Evolutionary conservation across 805 yeast genomes (phyloP).

Genomic region (Ogataea nonfermentans): DNA sequence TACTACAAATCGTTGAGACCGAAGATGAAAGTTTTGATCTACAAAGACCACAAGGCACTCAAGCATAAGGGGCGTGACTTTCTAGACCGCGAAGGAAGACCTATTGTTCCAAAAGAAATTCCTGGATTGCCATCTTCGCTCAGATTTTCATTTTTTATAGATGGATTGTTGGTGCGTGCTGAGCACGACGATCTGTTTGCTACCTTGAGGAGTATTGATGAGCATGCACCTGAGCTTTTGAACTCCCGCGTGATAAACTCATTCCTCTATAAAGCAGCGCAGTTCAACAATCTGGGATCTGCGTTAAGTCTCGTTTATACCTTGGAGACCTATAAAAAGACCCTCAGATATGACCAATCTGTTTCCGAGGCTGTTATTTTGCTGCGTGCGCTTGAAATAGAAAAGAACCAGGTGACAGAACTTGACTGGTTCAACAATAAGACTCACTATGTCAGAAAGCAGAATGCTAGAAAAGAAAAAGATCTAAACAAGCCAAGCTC

Average conservation of each 20-base stretch:
- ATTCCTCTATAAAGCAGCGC: constrained; percentile 27
- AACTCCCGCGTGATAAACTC: constrained; percentile 25
- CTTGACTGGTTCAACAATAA: constrained; percentile 20
- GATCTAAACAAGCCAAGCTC: constrained; percentile 5
- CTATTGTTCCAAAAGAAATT: constrained; percentile 24
- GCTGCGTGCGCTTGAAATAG: constrained; percentile 25
- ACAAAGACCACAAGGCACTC: constrained; percentile 25
- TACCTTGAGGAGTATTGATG: constrained; percentile 19
- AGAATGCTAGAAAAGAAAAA: constrained; percentile 4
- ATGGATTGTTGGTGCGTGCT: constrained; percentile 21
- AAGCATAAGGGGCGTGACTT: constrained; percentile 21
- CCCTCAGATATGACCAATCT: constrained; percentile 16
- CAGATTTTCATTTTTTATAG: constrained; percentile 27
- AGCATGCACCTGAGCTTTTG: constrained; percentile 19
- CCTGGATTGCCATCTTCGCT: constrained; percentile 29
- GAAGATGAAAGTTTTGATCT: constrained; percentile 25
- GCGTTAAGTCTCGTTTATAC: constrained; percentile 23
- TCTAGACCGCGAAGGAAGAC: constrained; percentile 28
- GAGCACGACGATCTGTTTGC: constrained; percentile 24
- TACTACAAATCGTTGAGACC: constrained; percentile 25
- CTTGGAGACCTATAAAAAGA: constrained; percentile 16
- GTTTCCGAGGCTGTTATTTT: constrained; percentile 27
- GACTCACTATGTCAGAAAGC: constrained; percentile 17
- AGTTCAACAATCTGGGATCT: constrained; percentile 21
- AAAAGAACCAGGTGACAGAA: constrained; percentile 8